Percentiles rank a stretch among this genome's conserved stretches.
Conservation (phyloP, 2,329 filamentous ascomycete species). For the Neonectria hederae region DNA sequence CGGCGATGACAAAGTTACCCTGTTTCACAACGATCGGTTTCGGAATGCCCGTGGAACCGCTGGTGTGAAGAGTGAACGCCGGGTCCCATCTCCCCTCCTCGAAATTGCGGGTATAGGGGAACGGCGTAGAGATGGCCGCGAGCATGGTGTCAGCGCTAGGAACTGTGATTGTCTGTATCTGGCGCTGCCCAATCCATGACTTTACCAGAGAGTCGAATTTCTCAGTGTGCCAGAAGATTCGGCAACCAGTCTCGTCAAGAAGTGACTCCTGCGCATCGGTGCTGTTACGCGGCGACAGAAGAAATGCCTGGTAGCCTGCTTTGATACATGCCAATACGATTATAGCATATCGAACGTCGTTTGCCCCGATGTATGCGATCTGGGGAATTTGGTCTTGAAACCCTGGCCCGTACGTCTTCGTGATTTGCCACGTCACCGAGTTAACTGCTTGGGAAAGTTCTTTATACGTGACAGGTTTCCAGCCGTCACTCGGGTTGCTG, state of each 20-base stretch:
- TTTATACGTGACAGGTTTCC: neutral
- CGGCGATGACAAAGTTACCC: constrained; percentile 30
- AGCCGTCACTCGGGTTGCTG: neutral
- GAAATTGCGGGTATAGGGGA: constrained; percentile 44
- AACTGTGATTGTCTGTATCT: constrained; percentile 33
- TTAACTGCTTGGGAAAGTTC: neutral
- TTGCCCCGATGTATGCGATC: constrained; percentile 45
- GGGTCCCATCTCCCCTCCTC: constrained; percentile 43
- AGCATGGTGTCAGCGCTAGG: constrained; percentile 7
- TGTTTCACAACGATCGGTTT: constrained; percentile 36
- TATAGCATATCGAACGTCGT: constrained; percentile 50
- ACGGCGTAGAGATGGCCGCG: constrained; percentile 28
- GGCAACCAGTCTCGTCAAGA: constrained; percentile 38
- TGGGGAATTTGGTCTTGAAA: constrained; percentile 23
- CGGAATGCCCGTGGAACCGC: constrained; percentile 48
- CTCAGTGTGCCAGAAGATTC: constrained; percentile 15
- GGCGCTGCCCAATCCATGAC: neutral
- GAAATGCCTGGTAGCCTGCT: constrained; percentile 51
- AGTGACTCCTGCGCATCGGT: constrained; percentile 42
- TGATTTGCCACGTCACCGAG: neutral
- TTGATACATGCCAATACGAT: constrained; percentile 52
- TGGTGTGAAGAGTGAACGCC: constrained; percentile 47
- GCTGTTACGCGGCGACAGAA: constrained; percentile 46
- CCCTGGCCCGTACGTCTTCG: neutral
- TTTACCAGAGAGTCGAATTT: neutral